A percentile compares a stretch with the other conserved stretches of the same genome.
Conservation (phyloP, 148 eudicot genomes). For the Bassia scoparia region DNA sequence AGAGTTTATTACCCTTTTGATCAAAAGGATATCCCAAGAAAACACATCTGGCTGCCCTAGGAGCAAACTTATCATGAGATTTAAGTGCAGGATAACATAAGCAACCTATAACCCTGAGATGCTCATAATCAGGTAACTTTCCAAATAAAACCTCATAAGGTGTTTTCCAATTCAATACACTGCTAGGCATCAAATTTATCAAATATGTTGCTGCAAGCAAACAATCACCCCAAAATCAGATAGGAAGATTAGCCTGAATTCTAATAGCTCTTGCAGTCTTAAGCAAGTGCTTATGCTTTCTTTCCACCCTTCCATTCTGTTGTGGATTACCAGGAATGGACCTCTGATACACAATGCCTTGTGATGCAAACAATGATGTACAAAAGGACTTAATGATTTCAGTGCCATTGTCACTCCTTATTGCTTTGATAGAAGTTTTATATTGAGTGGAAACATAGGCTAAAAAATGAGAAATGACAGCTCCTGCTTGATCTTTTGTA, state of each 20-base stretch:
- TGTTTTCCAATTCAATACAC: not conserved
- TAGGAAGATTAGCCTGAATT: not conserved
- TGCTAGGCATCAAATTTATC: not conserved
- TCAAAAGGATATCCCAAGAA: not conserved
- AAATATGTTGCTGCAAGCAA: not conserved
- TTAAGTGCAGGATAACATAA: not conserved
- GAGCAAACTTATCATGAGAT: not conserved
- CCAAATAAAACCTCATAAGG: not conserved
- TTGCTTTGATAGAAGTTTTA: not conserved
- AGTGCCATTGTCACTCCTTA: too few species aligned
- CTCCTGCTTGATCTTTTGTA: not conserved
- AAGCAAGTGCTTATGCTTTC: not conserved
- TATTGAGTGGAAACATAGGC: not conserved
- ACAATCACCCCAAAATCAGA: too few species aligned
- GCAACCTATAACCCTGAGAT: not conserved
- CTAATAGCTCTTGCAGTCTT: not conserved
- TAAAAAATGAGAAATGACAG: not conserved
- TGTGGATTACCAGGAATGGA: not conserved
- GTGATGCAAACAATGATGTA: not conserved
- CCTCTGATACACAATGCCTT: not conserved
- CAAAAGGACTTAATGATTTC: too few species aligned
- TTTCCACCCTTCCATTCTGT: conserved; percentile 3
- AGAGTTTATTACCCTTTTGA: not conserved
- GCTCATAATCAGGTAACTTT: not conserved
- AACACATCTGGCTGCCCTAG: not conserved